These are phyloP conservation scores for Neurospora sp. DNA, from an alignment of 2,329 filamentous ascomycete species.

Conservation along the genomic window DNA sequence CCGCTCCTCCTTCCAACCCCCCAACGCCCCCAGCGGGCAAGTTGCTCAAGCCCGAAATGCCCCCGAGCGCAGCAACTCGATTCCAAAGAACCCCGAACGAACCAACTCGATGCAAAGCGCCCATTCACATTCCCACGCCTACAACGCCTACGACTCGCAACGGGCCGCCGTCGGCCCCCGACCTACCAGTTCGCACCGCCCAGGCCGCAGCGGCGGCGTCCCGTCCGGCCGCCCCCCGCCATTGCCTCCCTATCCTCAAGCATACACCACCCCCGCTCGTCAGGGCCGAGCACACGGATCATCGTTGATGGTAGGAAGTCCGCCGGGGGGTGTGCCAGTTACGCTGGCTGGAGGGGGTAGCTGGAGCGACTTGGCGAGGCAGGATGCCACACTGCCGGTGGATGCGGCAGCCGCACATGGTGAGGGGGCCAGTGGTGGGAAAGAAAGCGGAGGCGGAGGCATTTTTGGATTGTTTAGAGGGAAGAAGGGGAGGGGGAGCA, in stretches of 20 bases:
- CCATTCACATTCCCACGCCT: not conserved
- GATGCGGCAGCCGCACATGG: constrained; percentile 46
- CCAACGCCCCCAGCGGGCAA: not conserved
- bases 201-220: constrained; percentile 11
- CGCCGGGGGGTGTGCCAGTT: constrained; percentile 79
- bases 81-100: not conserved
- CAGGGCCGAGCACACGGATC: constrained; percentile 28
- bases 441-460: constrained; percentile 48
- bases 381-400: constrained; percentile 63
- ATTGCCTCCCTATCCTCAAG: constrained; percentile 36
- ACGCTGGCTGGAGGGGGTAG: constrained; percentile 81
- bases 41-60: not conserved
- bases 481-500: constrained; percentile 83
- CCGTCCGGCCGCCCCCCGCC: constrained; percentile 25
- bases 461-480: constrained; percentile 83
- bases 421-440: constrained; percentile 32
- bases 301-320: constrained; percentile 61
- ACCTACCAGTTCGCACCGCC: not conserved
- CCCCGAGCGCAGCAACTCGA: not conserved
- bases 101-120: not conserved
- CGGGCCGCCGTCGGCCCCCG: not conserved
- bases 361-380: constrained; percentile 84
- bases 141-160: not conserved
- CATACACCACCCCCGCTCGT: constrained; percentile 26
- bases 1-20: not conserved